phyloP scores from a whole-genome alignment of 495 filamentous ascomycete species.

The Pyrenula aspistea region DNA sequence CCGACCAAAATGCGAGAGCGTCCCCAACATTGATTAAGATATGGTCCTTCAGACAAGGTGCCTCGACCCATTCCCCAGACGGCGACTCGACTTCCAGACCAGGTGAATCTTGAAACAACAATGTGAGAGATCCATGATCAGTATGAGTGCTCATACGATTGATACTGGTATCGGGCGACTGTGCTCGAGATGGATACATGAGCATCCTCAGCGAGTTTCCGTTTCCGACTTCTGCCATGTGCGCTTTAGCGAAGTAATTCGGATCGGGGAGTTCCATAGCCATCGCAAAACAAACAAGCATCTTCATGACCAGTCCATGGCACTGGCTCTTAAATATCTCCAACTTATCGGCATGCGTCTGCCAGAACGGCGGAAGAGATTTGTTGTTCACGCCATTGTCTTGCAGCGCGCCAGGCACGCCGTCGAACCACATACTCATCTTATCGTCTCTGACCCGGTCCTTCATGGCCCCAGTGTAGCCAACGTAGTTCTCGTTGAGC shows the following conservation, averaged over 20 bases:
- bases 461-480: background rate
- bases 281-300: background rate
- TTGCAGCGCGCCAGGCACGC: background rate
- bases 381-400: background rate
- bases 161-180: background rate
- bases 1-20: background rate
- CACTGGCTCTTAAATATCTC: background rate
- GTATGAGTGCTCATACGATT: background rate
- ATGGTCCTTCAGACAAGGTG: background rate
- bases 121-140: background rate
- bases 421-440: background rate
- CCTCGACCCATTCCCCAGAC: background rate
- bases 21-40: background rate
- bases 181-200: background rate
- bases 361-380: background rate
- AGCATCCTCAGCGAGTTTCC: background rate
- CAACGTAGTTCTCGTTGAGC: background rate
- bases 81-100: background rate
- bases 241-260: background rate
- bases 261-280: background rate
- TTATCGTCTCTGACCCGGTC: background rate
- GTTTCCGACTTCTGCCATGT: background rate
- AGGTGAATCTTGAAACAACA: background rate
- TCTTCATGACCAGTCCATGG: background rate
- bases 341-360: background rate